Percentiles rank a stretch among this genome's conserved stretches.
These are phyloP conservation scores for Cladophialophora bantiana DNA, from an alignment of 2,329 filamentous ascomycete genomes.

Conservation along the genomic window DNA sequence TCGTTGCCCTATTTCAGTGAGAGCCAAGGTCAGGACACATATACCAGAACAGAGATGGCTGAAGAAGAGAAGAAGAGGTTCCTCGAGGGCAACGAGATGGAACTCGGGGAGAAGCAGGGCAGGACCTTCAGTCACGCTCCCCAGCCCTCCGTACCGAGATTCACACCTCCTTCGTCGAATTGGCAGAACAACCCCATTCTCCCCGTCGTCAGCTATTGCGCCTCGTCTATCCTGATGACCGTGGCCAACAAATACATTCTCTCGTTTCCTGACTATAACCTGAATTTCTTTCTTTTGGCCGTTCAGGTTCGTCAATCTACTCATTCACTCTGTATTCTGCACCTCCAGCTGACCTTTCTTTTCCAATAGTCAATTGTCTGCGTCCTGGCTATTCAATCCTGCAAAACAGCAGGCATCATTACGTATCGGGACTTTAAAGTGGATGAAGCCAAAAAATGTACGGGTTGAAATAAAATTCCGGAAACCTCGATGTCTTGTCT, in stretches of 20 bases:
- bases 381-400: constrained; percentile 79
- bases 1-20: neutral
- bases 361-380: constrained; percentile 81
- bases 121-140: constrained; percentile 54
- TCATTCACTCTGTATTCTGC: neutral
- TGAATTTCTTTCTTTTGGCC: constrained; percentile 93
- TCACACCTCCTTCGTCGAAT: constrained; percentile 49
- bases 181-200: constrained; percentile 78
- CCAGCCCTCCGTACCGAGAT: constrained; percentile 48
- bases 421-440: constrained; percentile 82
- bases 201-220: constrained; percentile 88
- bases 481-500: neutral
- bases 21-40: neutral
- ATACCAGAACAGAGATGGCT: constrained; percentile 64
- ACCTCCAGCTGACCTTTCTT: constrained; percentile 22
- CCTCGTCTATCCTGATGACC: constrained; percentile 98
- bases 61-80: constrained; percentile 83
- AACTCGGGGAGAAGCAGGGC: constrained; percentile 68
- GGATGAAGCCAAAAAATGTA: constrained; percentile 93
- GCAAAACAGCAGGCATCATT: constrained; percentile 83
- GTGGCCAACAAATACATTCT: constrained; percentile 99
- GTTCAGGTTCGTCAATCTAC: constrained; percentile 75
- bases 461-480: constrained; percentile 43
- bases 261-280: constrained; percentile 87
- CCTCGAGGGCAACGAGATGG: constrained; percentile 69